Percentiles rank a stretch among this genome's conserved stretches.
These are phyloP conservation scores for sunflower (Helianthus annuus) DNA, from an alignment of 129 eudicot species.

Conservation along the genomic window HanXRQr2.0-SUNRISE NC_035445.2:87418897-87419396, in stretches of 20 bases:
- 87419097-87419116: too few species aligned
- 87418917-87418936: constrained; percentile 3
- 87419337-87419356: neutral
- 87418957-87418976: constrained; percentile 95
- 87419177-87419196: neutral
- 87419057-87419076: neutral
- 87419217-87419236: neutral
- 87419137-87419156: neutral
- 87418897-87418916: neutral
- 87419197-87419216: neutral
- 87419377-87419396: constrained; percentile 6
- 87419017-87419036: constrained; percentile 96
- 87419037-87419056: constrained; percentile 88
- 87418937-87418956: constrained; percentile 82
- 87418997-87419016: constrained; percentile 98
- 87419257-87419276: neutral
- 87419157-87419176: neutral
- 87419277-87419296: neutral
- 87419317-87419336: neutral
- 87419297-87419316: neutral
- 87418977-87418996: constrained; percentile 89
- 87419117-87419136: neutral
- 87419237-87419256: neutral
- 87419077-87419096: neutral
- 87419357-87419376: neutral